Conservation (phyloP, 192 early-diverging fungal species). For the Coemansia sp. region DNA sequence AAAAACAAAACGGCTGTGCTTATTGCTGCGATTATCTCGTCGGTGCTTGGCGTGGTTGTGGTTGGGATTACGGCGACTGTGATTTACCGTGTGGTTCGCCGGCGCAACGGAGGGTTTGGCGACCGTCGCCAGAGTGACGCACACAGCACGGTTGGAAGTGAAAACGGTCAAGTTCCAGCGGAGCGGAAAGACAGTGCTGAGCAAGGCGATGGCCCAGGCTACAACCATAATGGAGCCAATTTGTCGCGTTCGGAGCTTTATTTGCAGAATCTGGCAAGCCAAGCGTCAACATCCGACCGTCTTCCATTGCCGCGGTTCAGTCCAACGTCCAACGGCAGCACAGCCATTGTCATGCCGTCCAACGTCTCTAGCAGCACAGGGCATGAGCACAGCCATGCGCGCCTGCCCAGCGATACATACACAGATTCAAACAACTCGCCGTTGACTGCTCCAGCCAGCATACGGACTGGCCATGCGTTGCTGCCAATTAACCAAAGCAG, state of each 20-base stretch:
- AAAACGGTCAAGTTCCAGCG: background rate
- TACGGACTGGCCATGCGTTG: conserved; percentile 17
- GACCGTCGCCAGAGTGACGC: conserved; percentile 12
- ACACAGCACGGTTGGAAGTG: conserved; percentile 5
- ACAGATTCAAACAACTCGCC: conserved; percentile 1
- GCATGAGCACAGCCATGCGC: background rate
- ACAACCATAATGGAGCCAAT: background rate
- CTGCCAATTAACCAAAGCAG: conserved; percentile 1
- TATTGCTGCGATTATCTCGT: conserved; percentile 52
- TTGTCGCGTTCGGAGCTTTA: background rate
- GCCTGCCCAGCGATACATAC: background rate
- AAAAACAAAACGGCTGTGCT: conserved; percentile 48
- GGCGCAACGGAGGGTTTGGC: conserved; percentile 18
- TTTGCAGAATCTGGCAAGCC: background rate
- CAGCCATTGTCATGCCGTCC: conserved; percentile 1
- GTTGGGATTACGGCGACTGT: conserved; percentile 51
- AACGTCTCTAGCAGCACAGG: background rate
- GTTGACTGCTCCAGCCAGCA: conserved; percentile 28
- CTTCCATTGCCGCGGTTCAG: background rate
- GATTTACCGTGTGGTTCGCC: conserved; percentile 41
- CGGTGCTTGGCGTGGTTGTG: conserved; percentile 46
- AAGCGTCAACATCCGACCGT: background rate
- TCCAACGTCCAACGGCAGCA: conserved; percentile 14
- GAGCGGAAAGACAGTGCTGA: conserved; percentile 5
- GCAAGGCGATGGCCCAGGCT: background rate